Evolutionary conservation across 768 basidiomycete species (phyloP), one percentile per base, ranked within the genome.

Genomic region (Lentinula guzmanii): DNA sequence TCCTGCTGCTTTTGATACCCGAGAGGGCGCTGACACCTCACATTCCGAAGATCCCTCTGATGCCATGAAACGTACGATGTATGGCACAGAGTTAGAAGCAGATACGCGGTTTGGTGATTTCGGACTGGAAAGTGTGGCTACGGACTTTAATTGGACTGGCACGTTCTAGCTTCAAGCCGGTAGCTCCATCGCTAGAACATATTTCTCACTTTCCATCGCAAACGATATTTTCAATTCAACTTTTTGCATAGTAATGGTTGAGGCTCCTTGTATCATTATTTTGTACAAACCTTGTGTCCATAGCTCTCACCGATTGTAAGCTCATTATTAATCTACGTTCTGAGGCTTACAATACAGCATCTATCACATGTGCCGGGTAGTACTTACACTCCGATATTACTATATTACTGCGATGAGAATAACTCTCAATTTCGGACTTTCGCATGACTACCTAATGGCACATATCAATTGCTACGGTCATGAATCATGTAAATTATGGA

Each of bases 31-130:
- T 64, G 21, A 65, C 34, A 31, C 64, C 24, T 33, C 66, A 57
- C 45, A 60, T 18, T 57, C 61, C n/a, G 74, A 73, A 31, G 76
- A 70, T 15, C 77, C 77, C 28, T 76, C 79, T 4, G 77, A 43
- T 56, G 24, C 24, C 41, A 56, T 81, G 65, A 84, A 82, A 68
- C 82, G 85, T 62, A 92, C 90, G 5, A 89, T 92, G 86, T 92
- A 91, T 70, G 90, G 90, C 7, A 92, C 90, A 0, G 90, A 92
- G 72, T 73, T 91, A 46, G 90, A 90, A n/a, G 77, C 76, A 35
- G 90, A 92, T 68, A 86, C 87, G n/a, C 83, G 90, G 55, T 93
- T 93, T 69, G 90, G 90, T 5, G 90, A 92, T 72, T 92, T 91
- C 69, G 90, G 90, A 42, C 77, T 90, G 28, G 86, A 90, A 68